A percentile compares a stretch with the other conserved stretches of the same genome.
phyloP scores from a whole-genome alignment of 257 asterid species.

The Orobanche coerulescens region DNA sequence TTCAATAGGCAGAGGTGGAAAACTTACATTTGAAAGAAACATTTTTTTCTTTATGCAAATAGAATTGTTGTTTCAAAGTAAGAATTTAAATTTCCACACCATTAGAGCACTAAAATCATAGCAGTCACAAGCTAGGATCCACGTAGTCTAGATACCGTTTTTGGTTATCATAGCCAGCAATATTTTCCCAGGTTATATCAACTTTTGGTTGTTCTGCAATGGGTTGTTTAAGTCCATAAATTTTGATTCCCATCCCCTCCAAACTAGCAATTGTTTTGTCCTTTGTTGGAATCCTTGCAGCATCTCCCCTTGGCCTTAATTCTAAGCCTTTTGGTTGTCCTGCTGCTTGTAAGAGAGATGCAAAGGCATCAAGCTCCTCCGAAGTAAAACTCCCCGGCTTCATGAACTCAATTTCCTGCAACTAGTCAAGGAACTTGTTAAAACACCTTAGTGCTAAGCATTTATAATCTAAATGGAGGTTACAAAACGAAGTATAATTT shows the following conservation, averaged over 20 bases:
- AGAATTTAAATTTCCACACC: neutral
- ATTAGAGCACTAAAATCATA: conserved; percentile 9
- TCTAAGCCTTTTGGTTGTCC: conserved; percentile 50
- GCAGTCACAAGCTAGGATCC: conserved; percentile 15
- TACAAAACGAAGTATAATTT: neutral
- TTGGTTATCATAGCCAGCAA: conserved; percentile 86
- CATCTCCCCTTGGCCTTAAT: conserved; percentile 36
- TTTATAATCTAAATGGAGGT: neutral
- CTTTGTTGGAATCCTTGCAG: conserved; percentile 28
- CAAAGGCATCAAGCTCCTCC: conserved; percentile 90
- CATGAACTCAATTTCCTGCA: conserved; percentile 89
- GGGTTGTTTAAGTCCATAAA: conserved; percentile 61
- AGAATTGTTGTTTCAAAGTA: neutral
- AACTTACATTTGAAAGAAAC: neutral
- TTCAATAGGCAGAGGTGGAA: neutral
- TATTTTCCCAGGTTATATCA: conserved; percentile 81
- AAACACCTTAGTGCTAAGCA: conserved; percentile 6
- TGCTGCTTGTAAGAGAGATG: conserved; percentile 49
- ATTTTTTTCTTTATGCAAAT: neutral
- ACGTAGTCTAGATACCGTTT: conserved; percentile 45
- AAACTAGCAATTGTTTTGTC: conserved; percentile 61
- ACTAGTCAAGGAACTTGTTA: conserved; percentile 13
- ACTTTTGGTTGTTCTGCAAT: conserved; percentile 33
- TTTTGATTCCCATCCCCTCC: conserved; percentile 80
- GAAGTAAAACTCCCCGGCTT: conserved; percentile 63